Evolutionary conservation across 2,329 filamentous ascomycete species (phyloP), one percentile per base, ranked within the genome.

Genomic region (Fusarium sp.): DNA sequence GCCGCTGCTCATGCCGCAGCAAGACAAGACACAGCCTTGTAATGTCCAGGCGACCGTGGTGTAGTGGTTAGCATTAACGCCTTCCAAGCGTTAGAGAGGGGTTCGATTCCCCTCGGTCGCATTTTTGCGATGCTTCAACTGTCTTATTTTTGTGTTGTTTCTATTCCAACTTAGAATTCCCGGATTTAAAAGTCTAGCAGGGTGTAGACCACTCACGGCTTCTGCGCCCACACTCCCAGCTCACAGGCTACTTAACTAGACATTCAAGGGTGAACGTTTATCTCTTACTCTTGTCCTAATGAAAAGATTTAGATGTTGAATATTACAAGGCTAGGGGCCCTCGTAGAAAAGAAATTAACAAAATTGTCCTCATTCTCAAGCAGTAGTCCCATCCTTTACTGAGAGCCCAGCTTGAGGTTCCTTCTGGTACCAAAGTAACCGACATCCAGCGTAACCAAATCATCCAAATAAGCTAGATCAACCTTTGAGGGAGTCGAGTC

Each of bases 391-490:
- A 31, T 5, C 4, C 0, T 28, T 50, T 1, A 51, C 22, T 59
- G 59, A 9, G 45, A 46, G 3, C 61, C 61, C 1, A 64, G 28
- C 6, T 14, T 36, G 3, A 64, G 17, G 26, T 63, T 63, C 1
- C 38, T 33, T n/a, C 13, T 34, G 0, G 60, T 63, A 2, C 60
- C 60, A 18, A 59, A 73, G 14, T 52, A 74, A 0, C 69, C 72
- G 10, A 74, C 67, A 6, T 69, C 34, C 13, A 75, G 39, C 0
- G 74, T 75, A 2, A 68, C 74, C 9, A 60, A 17, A 14, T 75
- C 48, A 1, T 55, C 28, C 26, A 75, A 49, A 5, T 66, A 69
- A 6, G 66, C 66, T 17, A 75, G 31, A 17, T 75, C 64, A 31
- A 66, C 46, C 0, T 34, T 33, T 6, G 50, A 10, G 1, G 68